Evolutionary conservation across 441 rosid species (phyloP).

Genomic region (Breynia disticha): DNA sequence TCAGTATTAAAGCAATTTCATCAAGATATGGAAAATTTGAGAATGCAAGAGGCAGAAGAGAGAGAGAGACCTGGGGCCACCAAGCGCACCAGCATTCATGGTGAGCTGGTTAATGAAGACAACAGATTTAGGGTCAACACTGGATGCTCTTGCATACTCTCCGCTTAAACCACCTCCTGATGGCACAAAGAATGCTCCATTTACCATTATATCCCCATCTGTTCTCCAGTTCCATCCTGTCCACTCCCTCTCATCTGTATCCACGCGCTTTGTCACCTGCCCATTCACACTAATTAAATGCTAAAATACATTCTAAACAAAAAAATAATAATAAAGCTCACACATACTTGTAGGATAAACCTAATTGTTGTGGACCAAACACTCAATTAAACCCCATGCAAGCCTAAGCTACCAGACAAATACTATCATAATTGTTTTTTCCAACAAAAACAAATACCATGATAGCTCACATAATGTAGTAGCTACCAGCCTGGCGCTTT

Average conservation of each 20-base stretch:
- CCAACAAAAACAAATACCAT: too few species aligned
- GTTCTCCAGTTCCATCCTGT: conserved; percentile 86
- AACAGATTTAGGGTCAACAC: conserved; percentile 68
- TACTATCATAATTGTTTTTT: too few species aligned
- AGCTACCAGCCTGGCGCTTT: too few species aligned
- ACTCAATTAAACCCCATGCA: too few species aligned
- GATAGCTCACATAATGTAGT: too few species aligned
- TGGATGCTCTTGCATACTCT: conserved; percentile 60
- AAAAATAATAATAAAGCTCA: too few species aligned
- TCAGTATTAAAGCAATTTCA: background rate
- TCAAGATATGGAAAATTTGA: too few species aligned
- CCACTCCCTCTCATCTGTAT: conserved; percentile 63
- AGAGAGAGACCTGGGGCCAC: conserved; percentile 50
- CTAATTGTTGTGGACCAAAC: too few species aligned
- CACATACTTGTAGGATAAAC: too few species aligned
- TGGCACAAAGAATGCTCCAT: conserved; percentile 91
- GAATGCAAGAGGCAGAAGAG: too few species aligned
- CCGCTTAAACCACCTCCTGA: conserved; percentile 64
- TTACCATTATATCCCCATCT: conserved; percentile 81
- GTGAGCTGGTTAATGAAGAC: conserved; percentile 53
- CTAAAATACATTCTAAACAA: too few species aligned
- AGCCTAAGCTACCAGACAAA: too few species aligned
- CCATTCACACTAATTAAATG: background rate
- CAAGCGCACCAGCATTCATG: conserved; percentile 61
- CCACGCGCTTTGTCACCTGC: conserved; percentile 96